Evolutionary conservation across 352 stramenopile species (phyloP), one percentile per base, ranked within the genome.

Genomic region (Achlya hypogyna): DNA sequence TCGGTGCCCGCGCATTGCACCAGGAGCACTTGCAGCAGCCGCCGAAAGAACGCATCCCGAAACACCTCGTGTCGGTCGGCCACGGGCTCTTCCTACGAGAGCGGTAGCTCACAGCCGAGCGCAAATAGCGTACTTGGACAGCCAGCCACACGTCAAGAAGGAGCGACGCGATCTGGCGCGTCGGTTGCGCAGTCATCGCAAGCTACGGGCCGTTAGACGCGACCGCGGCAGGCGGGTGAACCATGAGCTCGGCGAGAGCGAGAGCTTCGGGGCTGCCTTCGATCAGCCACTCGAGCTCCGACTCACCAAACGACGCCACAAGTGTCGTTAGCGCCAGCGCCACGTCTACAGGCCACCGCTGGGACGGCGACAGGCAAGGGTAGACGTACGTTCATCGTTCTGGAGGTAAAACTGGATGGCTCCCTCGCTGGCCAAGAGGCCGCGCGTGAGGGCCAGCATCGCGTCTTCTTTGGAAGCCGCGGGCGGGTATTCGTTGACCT

Each of bases 401-500:
- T 16, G 16, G 4, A 67, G 28, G 42, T 67, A 67, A 23, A 40
- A 29, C 4, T 42, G 34, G 32, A 67, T 67, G 4, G 40, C 51
- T 18, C 42, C 23, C 25, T 67, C n/a, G 34, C 40, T 49, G 12
- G 42, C 43, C 5, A 67, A 22, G 9, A 67, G 34, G 23, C 38
- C 51, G 8, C 14, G 27, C 3, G 28, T 28, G 20, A 67, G 32
- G 29, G 60, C 60, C 23, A 25, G 16, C 51, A 53, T 51, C 22
- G 60, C 60, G 32, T 5, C 27, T 32, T 67, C 60, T 29, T 67
- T 67, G 22, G 42, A 25, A 20, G 42, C 32, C 32, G 60, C 42
- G 8, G 60, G 60, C n/a, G 60, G 60, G 23, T 67, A 67, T 22
- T 67, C 60, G 40, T 54, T 58, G 14, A 67, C 43, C 59, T 67